Conservation (phyloP, 768 basidiomycete genomes). For the Leccinum incarnatum region DNA sequence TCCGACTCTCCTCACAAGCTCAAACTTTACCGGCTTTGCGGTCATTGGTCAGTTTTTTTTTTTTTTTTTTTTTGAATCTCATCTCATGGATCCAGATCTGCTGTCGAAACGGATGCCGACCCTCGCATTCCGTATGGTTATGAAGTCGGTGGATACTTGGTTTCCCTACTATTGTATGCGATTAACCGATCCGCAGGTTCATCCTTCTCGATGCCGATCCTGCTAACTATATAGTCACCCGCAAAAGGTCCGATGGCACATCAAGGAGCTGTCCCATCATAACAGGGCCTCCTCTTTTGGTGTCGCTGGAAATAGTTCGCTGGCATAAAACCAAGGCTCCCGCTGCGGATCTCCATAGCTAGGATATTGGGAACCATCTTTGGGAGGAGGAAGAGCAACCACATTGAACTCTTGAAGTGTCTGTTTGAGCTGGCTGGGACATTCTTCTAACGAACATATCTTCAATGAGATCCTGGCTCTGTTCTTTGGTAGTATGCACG, state of each 20-base stretch:
- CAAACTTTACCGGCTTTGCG: no score
- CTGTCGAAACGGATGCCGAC: no score
- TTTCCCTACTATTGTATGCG: constrained; percentile 50
- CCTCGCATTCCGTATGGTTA: no score
- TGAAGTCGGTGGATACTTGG: constrained; percentile 75
- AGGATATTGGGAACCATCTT: constrained; percentile 52
- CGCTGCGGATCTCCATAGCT: constrained; percentile 28
- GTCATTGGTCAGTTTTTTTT: no score
- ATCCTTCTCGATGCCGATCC: constrained; percentile 72
- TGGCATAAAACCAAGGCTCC: background rate
- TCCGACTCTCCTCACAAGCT: no score
- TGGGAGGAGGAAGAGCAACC: constrained; percentile 38
- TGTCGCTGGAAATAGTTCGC: constrained; percentile 28
- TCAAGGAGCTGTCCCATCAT: constrained; percentile 50
- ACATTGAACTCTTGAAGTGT: constrained; percentile 53
- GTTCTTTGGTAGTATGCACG: constrained; percentile 47
- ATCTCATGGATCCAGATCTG: no score
- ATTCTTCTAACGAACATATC: constrained; percentile 52
- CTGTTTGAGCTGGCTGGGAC: constrained; percentile 49
- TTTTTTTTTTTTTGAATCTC: no score
- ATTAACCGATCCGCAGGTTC: constrained; percentile 44
- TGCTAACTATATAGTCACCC: constrained; percentile 53
- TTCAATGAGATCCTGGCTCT: constrained; percentile 71
- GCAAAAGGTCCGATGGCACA: constrained; percentile 47
- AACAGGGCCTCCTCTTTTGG: constrained; percentile 52